Evolutionary conservation across 2,329 filamentous ascomycete genomes (phyloP).

Genomic region (Fusarium haematococcum): DNA sequence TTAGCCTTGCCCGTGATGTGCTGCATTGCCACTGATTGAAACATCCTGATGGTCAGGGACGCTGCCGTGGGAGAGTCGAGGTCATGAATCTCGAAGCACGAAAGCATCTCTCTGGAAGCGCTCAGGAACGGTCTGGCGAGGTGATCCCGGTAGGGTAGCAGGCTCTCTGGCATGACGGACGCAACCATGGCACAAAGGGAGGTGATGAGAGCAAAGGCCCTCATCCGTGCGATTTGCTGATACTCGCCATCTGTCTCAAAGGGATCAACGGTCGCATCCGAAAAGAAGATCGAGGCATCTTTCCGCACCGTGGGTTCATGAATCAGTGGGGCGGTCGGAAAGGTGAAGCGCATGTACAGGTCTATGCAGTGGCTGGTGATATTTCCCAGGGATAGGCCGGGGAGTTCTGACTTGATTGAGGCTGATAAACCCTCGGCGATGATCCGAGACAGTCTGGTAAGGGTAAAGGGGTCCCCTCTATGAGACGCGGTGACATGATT

Average conservation of each 20-base stretch:
- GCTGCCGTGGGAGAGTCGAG: not conserved
- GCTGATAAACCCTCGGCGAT: not conserved
- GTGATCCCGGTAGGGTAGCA: not conserved
- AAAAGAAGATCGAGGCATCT: not conserved
- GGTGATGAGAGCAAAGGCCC: not conserved
- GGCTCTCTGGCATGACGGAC: not conserved
- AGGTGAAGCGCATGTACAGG: not conserved
- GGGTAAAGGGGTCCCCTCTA: not conserved
- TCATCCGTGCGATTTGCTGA: not conserved
- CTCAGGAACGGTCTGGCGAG: not conserved
- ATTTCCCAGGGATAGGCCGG: not conserved
- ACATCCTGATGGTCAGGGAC: not conserved
- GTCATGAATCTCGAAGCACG: not conserved
- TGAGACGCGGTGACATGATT: not conserved
- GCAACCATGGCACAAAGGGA: not conserved
- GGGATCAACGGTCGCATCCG: not conserved
- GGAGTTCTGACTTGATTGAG: not conserved
- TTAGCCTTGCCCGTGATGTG: not conserved
- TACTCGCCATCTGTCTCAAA: not conserved
- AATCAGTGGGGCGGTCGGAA: not conserved
- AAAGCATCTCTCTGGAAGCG: not conserved
- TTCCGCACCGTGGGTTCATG: not conserved
- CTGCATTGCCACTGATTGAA: not conserved
- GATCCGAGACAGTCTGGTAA: not conserved
- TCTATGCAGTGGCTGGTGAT: not conserved